Percentiles rank a stretch among this genome's conserved stretches.
These are phyloP conservation scores for Amauroascus verrucosus DNA, from an alignment of 2,329 filamentous ascomycete species.

Conservation along the genomic window DNA sequence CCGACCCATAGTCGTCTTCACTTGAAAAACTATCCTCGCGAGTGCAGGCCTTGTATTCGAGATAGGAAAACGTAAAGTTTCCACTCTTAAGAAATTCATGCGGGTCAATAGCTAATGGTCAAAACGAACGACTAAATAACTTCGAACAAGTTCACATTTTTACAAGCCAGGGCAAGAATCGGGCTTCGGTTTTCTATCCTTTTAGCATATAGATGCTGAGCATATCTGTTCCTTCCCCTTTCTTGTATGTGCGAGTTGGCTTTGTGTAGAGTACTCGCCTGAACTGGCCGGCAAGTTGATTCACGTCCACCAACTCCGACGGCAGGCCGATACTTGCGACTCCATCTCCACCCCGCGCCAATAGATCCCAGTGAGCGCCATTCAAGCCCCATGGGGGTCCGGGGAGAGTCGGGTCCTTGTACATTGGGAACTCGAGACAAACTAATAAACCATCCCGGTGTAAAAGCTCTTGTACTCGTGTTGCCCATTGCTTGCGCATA, in stretches of 20 bases:
- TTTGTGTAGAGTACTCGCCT: conserved; percentile 19
- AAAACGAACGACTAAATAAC: too few species aligned
- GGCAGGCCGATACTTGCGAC: neutral
- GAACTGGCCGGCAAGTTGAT: neutral
- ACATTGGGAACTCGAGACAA: conserved; percentile 41
- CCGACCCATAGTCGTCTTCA: too few species aligned
- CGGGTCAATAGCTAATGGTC: too few species aligned
- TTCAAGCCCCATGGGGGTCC: conserved; percentile 35
- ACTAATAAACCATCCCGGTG: conserved; percentile 43
- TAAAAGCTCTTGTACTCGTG: conserved; percentile 44
- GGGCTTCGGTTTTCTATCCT: too few species aligned
- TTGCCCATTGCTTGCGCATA: conserved; percentile 46
- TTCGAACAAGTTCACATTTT: too few species aligned
- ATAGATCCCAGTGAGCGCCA: conserved; percentile 29
- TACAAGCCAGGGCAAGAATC: too few species aligned
- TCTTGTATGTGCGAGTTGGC: conserved; percentile 26
- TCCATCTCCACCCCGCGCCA: conserved; percentile 24
- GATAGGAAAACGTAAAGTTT: too few species aligned
- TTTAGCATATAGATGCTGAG: conserved; percentile 23
- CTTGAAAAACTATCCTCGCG: too few species aligned
- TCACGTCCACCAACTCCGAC: too few species aligned
- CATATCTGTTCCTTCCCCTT: conserved; percentile 28
- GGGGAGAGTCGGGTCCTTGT: conserved; percentile 27
- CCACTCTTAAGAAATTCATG: too few species aligned
- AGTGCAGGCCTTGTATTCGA: too few species aligned